Conservation (phyloP, 495 filamentous ascomycete species). For the Cenococcum geophilum region DNA sequence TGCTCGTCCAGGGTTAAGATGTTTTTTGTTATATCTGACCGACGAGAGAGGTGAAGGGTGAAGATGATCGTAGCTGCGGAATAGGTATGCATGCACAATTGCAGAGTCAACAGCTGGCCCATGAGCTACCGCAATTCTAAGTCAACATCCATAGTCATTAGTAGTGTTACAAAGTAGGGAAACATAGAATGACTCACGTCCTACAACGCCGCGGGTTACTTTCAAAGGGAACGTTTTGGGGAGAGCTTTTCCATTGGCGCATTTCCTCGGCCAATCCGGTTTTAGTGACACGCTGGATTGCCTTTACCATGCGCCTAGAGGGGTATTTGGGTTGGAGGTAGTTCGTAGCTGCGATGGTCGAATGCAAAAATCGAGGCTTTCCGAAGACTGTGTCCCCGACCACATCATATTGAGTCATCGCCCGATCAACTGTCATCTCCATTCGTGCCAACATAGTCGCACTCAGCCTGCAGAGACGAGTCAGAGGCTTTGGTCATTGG, state of each 20-base stretch:
- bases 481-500: not conserved
- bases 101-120: not conserved
- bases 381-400: slow-evolving; percentile 10
- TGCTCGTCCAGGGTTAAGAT: slow-evolving; percentile 14
- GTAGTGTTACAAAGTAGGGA: not conserved
- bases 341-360: not conserved
- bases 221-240: not conserved
- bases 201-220: not conserved
- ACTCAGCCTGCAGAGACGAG: slow-evolving; percentile 5
- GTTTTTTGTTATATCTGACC: not conserved
- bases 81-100: slow-evolving; percentile 5
- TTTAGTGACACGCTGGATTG: not conserved
- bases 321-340: slow-evolving; percentile 7
- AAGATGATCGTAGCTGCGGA: slow-evolving; percentile 13
- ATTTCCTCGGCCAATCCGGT: not conserved
- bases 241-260: not conserved
- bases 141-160: not conserved
- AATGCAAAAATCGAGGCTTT: slow-evolving; percentile 6
- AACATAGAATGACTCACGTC: not conserved
- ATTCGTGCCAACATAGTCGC: slow-evolving; percentile 12
- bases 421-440: slow-evolving; percentile 7
- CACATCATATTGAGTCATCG: slow-evolving; percentile 3
- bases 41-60: slow-evolving; percentile 6
- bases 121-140: slow-evolving; percentile 6
- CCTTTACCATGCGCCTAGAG: not conserved